These are phyloP conservation scores for Fonsecaea pedrosoi DNA, from an alignment of 2,329 filamentous ascomycete species.

Conservation along the genomic window DNA sequence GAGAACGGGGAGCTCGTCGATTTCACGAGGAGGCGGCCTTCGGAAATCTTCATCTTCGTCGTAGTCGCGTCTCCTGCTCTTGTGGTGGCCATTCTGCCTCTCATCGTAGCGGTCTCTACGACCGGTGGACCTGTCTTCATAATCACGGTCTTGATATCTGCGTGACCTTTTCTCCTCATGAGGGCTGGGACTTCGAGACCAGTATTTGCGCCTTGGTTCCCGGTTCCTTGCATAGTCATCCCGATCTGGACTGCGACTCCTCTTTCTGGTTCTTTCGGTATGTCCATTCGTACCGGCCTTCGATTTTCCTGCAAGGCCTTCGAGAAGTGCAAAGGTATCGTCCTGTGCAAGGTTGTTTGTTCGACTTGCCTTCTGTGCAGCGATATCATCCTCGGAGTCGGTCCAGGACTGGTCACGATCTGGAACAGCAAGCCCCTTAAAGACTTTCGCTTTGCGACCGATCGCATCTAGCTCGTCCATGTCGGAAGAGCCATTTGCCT, in stretches of 20 bases:
- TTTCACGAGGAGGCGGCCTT: slow-evolving; percentile 70
- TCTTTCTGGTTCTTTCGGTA: slow-evolving; percentile 56
- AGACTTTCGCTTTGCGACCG: slow-evolving; percentile 82
- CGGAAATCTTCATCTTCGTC: slow-evolving; percentile 67
- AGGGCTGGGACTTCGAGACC: slow-evolving; percentile 62
- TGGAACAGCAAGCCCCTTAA: slow-evolving; percentile 85
- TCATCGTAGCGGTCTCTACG: slow-evolving; percentile 33
- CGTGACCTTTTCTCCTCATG: slow-evolving; percentile 46
- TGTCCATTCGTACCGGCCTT: slow-evolving; percentile 48
- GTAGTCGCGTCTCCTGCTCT: slow-evolving; percentile 50
- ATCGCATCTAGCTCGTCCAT: slow-evolving; percentile 54
- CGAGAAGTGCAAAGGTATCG: slow-evolving; percentile 90
- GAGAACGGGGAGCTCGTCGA: slow-evolving; percentile 81
- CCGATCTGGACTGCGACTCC: slow-evolving; percentile 60
- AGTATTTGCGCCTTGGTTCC: slow-evolving; percentile 53
- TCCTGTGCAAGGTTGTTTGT: slow-evolving; percentile 64
- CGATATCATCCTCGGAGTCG: slow-evolving; percentile 53
- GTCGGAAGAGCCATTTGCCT: slow-evolving; percentile 47
- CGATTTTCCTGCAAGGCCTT: slow-evolving; percentile 76
- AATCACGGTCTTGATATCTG: slow-evolving; percentile 55
- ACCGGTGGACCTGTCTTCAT: slow-evolving; percentile 45
- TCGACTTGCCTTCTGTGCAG: slow-evolving; percentile 39
- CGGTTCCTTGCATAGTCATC: slow-evolving; percentile 58
- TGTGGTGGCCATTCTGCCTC: slow-evolving; percentile 46
- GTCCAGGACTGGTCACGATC: slow-evolving; percentile 70